phyloP scores from a whole-genome alignment of 2,329 filamentous ascomycete genomes.

The Macroventuria anomochaeta region DNA sequence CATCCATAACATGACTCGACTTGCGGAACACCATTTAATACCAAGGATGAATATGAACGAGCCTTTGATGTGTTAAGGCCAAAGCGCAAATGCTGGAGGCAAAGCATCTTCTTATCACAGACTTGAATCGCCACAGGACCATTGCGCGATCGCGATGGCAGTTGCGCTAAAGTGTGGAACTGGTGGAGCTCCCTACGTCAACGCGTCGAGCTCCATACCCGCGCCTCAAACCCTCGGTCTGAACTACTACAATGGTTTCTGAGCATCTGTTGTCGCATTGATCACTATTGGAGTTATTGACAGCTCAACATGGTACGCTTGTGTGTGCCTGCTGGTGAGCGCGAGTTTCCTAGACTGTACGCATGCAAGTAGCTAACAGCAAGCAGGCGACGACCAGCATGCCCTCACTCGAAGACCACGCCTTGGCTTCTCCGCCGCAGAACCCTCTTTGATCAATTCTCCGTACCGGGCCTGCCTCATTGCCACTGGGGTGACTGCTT shows the following conservation, averaged over 20 bases:
- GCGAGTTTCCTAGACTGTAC: neutral
- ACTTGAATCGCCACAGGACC: neutral
- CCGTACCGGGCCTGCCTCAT: conserved; percentile 14
- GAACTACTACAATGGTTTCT: neutral
- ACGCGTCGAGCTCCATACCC: conserved; percentile 11
- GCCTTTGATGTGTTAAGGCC: no score
- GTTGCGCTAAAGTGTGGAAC: conserved; percentile 5
- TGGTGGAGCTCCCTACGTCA: conserved; percentile 11
- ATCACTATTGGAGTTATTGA: neutral
- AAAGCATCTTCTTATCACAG: neutral
- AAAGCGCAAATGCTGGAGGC: no score
- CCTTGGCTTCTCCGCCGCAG: conserved; percentile 11
- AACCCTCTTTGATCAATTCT: conserved; percentile 13
- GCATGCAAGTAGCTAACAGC: conserved; percentile 10
- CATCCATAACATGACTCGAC: no score
- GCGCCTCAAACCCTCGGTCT: neutral
- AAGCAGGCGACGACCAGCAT: conserved; percentile 31
- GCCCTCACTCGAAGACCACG: conserved; percentile 13
- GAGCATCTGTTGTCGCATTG: neutral
- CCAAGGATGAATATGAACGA: no score
- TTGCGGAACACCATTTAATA: no score
- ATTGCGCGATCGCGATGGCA: conserved; percentile 5
- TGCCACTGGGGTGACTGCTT: conserved; percentile 19
- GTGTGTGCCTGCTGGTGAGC: conserved; percentile 31
- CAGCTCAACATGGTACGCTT: conserved; percentile 30